phyloP scores from a whole-genome alignment of 345 rosid species.

The Sisymbrium altissimum region DNA sequence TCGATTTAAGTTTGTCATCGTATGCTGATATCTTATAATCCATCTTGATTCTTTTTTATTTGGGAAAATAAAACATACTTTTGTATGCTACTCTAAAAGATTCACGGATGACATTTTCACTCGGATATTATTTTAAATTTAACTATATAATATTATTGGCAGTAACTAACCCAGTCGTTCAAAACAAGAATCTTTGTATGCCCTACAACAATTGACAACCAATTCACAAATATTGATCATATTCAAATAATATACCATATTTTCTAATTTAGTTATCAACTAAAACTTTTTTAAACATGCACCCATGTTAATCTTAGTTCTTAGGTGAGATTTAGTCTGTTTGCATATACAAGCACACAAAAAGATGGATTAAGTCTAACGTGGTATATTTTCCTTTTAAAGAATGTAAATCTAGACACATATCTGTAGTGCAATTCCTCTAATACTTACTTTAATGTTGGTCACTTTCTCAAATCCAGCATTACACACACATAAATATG shows the following conservation, averaged over 20 bases:
- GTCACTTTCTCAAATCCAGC: constrained; percentile 15
- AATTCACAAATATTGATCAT: not conserved
- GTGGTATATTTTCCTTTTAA: not conserved
- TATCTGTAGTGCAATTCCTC: not conserved
- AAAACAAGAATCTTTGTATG: not conserved
- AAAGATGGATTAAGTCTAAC: not conserved
- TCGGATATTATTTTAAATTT: not conserved
- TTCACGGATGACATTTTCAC: constrained; percentile 10
- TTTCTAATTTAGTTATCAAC: not conserved
- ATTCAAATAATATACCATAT: not conserved
- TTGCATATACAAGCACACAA: not conserved
- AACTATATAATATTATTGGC: not conserved
- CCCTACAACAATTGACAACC: not conserved
- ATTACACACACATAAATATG: not conserved
- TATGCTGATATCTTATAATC: not conserved
- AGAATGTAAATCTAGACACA: not conserved
- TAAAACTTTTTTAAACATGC: not conserved
- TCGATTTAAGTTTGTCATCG: not conserved
- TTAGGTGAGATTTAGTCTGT: not conserved
- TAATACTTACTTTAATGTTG: not conserved
- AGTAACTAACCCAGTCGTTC: not conserved
- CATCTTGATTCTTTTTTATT: not conserved
- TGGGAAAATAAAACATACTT: too few species aligned
- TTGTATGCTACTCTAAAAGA: constrained; percentile 8
- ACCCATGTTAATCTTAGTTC: not conserved